phyloP scores from a whole-genome alignment of 2,329 filamentous ascomycete species.

The Hypoxylon sp. region DNA sequence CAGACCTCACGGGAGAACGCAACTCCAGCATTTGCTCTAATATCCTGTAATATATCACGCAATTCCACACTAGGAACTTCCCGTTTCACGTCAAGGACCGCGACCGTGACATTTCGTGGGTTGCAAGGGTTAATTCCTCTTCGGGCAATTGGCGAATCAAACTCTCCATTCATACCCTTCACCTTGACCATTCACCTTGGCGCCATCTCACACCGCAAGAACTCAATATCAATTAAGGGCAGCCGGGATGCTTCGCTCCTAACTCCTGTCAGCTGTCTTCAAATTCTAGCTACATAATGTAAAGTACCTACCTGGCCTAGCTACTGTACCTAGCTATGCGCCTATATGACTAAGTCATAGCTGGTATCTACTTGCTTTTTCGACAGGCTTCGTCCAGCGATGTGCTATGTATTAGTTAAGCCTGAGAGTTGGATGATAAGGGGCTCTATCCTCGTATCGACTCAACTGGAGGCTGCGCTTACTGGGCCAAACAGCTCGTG shows the following conservation, averaged over 20 bases:
- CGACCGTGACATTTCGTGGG: constrained; percentile 10
- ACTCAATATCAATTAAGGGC: constrained; percentile 14
- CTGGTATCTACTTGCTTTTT: background rate
- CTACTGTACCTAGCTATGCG: background rate
- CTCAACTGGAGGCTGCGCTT: constrained; percentile 9
- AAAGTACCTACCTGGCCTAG: constrained; percentile 4
- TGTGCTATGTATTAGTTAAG: background rate
- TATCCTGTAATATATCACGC: constrained; percentile 14
- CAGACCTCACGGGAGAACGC: background rate
- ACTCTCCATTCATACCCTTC: constrained; percentile 18
- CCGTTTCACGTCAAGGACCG: constrained; percentile 14
- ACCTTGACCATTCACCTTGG: constrained; percentile 39
- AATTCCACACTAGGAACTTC: constrained; percentile 3
- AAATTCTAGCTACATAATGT: background rate
- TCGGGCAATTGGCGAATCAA: constrained; percentile 28
- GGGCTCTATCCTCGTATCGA: constrained; percentile 1
- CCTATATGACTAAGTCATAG: background rate
- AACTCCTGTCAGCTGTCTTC: background rate
- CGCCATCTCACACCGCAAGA: constrained; percentile 42
- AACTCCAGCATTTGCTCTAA: constrained; percentile 7
- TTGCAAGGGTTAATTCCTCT: constrained; percentile 30
- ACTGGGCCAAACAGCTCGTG: constrained; percentile 7
- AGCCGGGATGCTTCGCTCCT: constrained; percentile 4
- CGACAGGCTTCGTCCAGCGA: constrained; percentile 3
- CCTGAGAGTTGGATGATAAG: background rate